Base-by-base conservation (phyloP, 257 asterid genomes). In the Echites panduratus region DNA sequence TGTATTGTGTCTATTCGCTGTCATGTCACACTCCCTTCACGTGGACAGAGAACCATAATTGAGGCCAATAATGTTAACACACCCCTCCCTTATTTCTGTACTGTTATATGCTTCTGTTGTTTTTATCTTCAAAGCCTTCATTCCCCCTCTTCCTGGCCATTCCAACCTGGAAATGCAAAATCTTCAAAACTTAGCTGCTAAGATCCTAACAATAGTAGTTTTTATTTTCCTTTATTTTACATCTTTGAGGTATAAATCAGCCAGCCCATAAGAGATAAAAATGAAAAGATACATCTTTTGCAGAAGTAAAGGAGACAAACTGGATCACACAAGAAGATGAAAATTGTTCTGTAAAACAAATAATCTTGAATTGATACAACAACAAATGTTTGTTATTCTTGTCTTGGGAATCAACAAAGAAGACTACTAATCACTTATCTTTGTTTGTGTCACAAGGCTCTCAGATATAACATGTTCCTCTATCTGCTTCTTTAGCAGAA, bases 1-100 rank as follows among this genome's bases (percentile, higher is more conserved):
- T 16, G 29, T 20, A n/a, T 45, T 43, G 83, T 73, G 73, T 63
- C 63, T 70, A 71, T 69, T 80, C 88, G 77, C 79, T 78, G 66
- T 82, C 81, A 75, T 68, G 70, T 61, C 82, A 72, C 78, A 58
- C 74, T 68, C 79, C 44, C 48, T 53, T 80, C 91, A 87, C 86
- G 88, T 85, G 88, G 83, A 80, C 17, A 32, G 5, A 59, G 79
- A 62, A 77, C 83, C 72, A 54, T 43, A 48, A 44, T 72, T 65
- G 76, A 56, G 75, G 70, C n/a, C 67, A 63, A 35, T 35, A 63
- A 16, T 16, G 32, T 14, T 58, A 24, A 50, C 56, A 24, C 35
- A 12, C 1, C 26, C 41, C n/a, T 61, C 22, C 26, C 68, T 35
- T 35, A 35, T 17, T 35, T 20, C 38, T 35, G 26, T 63, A 32